Evolutionary conservation across 495 filamentous ascomycete genomes (phyloP).

Genomic region (Penicillium steckii): DNA sequence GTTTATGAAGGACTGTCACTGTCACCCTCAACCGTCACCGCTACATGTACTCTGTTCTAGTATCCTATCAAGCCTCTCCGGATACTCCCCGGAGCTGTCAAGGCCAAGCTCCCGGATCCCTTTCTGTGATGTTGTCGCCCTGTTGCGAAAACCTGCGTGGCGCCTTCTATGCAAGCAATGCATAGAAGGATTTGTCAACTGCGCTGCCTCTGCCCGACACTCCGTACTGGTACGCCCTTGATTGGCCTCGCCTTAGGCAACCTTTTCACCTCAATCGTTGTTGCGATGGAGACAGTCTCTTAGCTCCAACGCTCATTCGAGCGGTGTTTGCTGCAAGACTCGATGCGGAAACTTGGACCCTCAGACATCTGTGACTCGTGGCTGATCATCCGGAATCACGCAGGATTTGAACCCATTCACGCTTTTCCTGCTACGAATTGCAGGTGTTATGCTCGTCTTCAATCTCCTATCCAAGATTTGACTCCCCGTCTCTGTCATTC

Average conservation of each 20-base stretch:
- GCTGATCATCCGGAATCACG: constrained; percentile 1
- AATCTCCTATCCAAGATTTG: not conserved
- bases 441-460: not conserved
- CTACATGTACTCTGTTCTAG: constrained; percentile 26
- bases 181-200: constrained; percentile 22
- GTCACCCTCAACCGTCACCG: constrained; percentile 26
- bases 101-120: not conserved
- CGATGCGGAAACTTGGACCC: not conserved
- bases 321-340: constrained; percentile 5
- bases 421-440: not conserved
- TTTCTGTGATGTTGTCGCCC: not conserved
- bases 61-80: not conserved
- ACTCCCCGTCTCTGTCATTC: too few species aligned
- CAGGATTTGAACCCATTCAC: not conserved
- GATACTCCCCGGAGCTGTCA: constrained; percentile 6
- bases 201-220: constrained; percentile 13
- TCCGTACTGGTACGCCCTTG: constrained; percentile 3
- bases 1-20: not conserved
- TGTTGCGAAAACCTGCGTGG: constrained; percentile 4
- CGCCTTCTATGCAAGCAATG: constrained; percentile 25
- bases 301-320: not conserved
- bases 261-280: not conserved
- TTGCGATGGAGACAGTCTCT: not conserved
- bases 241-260: not conserved
- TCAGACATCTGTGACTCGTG: constrained; percentile 12